A percentile compares a stretch with the other conserved stretches of the same genome.
Evolutionary conservation across 331 rosid species (phyloP).

Genomic region (Spiraea crenata): DNA sequence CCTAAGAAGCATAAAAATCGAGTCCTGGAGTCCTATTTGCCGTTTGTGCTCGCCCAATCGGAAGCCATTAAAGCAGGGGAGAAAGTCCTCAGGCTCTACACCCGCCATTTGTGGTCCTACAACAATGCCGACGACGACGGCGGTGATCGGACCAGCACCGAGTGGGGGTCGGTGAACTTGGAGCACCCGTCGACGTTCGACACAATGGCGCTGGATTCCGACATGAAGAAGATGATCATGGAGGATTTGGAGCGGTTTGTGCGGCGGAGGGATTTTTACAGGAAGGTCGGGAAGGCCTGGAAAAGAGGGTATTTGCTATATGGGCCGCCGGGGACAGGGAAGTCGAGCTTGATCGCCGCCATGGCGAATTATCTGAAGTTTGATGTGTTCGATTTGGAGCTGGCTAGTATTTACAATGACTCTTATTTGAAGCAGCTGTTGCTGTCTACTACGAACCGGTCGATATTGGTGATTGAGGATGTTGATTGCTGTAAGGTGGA

Average conservation of each 20-base stretch:
- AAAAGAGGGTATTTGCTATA: slow-evolving; percentile 38
- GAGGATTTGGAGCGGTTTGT: slow-evolving; percentile 38
- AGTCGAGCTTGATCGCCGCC: slow-evolving; percentile 38
- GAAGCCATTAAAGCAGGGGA: slow-evolving; percentile 1
- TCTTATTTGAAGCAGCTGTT: slow-evolving; percentile 4
- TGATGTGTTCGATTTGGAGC: slow-evolving; percentile 30
- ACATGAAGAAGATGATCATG: slow-evolving; percentile 16
- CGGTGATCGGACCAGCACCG: background rate
- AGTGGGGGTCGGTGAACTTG: slow-evolving; percentile 32
- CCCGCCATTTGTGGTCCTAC: slow-evolving; percentile 4
- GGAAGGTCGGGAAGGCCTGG: slow-evolving; percentile 45
- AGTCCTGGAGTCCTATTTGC: slow-evolving; percentile 26
- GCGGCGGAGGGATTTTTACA: slow-evolving; percentile 32
- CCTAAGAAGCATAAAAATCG: slow-evolving; percentile 21
- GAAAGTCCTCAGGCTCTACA: slow-evolving; percentile 27
- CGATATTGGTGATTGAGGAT: slow-evolving; percentile 36
- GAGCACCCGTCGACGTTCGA: slow-evolving; percentile 40
- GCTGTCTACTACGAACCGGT: slow-evolving; percentile 26
- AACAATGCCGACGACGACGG: background rate
- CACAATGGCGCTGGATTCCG: slow-evolving; percentile 36
- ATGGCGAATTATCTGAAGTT: slow-evolving; percentile 42
- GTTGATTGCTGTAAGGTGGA: slow-evolving; percentile 23
- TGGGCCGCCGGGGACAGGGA: slow-evolving; percentile 36
- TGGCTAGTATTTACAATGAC: background rate
- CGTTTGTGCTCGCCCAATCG: slow-evolving; percentile 26